These are phyloP conservation scores for Coprinopsis strossmayeri DNA, from an alignment of 768 basidiomycete genomes.

Conservation along the genomic window DNA sequence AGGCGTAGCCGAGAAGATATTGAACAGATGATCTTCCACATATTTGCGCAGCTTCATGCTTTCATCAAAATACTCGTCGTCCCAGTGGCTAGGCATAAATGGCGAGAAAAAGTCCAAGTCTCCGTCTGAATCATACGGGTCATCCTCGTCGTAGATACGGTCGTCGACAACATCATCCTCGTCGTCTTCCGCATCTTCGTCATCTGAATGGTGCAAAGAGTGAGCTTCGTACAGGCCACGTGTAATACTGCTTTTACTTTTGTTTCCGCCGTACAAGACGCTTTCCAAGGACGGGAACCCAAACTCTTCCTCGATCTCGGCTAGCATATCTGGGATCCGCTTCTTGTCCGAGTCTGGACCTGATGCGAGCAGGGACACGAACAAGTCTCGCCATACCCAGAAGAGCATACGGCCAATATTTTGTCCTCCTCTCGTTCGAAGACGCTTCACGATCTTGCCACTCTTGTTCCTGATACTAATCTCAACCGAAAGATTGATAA, in stretches of 20 bases:
- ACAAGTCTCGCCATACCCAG: slow-evolving; percentile 69
- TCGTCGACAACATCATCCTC: slow-evolving; percentile 20
- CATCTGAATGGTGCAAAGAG: slow-evolving; percentile 14
- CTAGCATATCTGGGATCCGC: slow-evolving; percentile 44
- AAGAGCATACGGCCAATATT: slow-evolving; percentile 39
- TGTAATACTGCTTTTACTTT: slow-evolving; percentile 32
- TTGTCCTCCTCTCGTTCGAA: slow-evolving; percentile 41
- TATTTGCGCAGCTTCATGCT: slow-evolving; percentile 33
- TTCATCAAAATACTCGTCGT: slow-evolving; percentile 31
- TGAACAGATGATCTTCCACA: slow-evolving; percentile 38
- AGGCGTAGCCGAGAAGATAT: slow-evolving; percentile 46
- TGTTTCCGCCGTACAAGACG: slow-evolving; percentile 48
- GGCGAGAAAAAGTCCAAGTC: slow-evolving; percentile 25
- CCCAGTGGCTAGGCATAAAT: slow-evolving; percentile 49
- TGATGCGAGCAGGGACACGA: slow-evolving; percentile 46
- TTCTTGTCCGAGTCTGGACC: slow-evolving; percentile 23
- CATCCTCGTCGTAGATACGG: slow-evolving; percentile 18
- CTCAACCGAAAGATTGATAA: slow-evolving; percentile 39
- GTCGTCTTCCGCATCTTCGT: slow-evolving; percentile 21
- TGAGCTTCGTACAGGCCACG: neutral
- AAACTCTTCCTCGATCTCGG: slow-evolving; percentile 47
- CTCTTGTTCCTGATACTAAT: slow-evolving; percentile 35
- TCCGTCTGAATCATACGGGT: slow-evolving; percentile 19
- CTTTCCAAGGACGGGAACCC: slow-evolving; percentile 47
- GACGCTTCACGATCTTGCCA: slow-evolving; percentile 41